Conservation (phyloP, 768 basidiomycete genomes). For the Boletus barrowsii region DNA sequence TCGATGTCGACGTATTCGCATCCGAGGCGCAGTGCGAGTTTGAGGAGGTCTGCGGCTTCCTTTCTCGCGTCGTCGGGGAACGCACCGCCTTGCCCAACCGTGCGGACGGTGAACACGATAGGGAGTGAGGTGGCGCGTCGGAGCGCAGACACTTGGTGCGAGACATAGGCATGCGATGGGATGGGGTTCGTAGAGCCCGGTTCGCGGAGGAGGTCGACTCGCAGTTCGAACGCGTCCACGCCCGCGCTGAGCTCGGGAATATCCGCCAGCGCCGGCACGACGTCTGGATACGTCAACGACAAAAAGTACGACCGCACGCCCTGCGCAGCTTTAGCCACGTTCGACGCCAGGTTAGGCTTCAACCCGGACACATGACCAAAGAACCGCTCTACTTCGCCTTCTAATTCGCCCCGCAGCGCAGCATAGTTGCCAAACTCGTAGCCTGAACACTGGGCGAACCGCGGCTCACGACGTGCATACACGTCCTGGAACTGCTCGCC, state of each 20-base stretch:
- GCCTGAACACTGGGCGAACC: slow-evolving; percentile 79
- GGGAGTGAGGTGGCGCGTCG: slow-evolving; percentile 78
- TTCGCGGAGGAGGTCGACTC: slow-evolving; percentile 81
- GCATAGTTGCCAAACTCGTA: slow-evolving; percentile 83
- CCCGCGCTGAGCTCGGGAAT: slow-evolving; percentile 78
- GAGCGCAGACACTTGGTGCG: slow-evolving; percentile 74
- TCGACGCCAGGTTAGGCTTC: slow-evolving; percentile 59
- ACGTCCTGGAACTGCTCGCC: slow-evolving; percentile 86
- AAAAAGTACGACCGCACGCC: slow-evolving; percentile 87
- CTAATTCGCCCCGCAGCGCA: slow-evolving; percentile 31
- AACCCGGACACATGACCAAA: slow-evolving; percentile 84
- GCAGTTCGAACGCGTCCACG: slow-evolving; percentile 90
- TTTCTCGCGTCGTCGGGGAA: slow-evolving; percentile 78
- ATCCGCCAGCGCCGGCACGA: slow-evolving; percentile 61
- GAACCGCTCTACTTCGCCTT: slow-evolving; percentile 72
- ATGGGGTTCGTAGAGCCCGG: slow-evolving; percentile 49
- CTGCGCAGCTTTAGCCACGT: slow-evolving; percentile 34
- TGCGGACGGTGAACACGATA: slow-evolving; percentile 89
- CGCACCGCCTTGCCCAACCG: slow-evolving; percentile 83
- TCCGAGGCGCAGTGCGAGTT: slow-evolving; percentile 75
- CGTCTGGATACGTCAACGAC: slow-evolving; percentile 87
- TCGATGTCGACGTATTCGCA: slow-evolving; percentile 95
- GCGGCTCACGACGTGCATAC: slow-evolving; percentile 76
- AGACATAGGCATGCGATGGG: slow-evolving; percentile 70
- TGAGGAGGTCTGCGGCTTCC: slow-evolving; percentile 71